A percentile compares a stretch with the other conserved stretches of the same genome.
Evolutionary conservation across 495 filamentous ascomycete genomes (phyloP).

Genomic region (Hypoxylon subgilvum): DNA sequence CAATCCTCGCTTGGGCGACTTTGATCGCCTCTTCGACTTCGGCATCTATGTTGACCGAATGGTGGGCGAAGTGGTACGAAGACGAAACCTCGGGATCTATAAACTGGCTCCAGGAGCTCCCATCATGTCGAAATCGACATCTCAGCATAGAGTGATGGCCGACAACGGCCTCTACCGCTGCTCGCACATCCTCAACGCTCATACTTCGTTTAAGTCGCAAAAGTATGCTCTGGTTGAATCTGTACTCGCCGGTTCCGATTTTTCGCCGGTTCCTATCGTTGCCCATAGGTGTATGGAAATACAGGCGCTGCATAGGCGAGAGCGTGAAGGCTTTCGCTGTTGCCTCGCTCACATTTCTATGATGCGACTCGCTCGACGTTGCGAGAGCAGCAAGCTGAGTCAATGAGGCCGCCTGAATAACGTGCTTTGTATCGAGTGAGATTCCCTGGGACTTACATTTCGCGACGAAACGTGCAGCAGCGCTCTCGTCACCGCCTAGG

Average conservation of each 20-base stretch:
- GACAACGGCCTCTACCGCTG: constrained; percentile 64
- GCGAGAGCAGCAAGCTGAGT: constrained; percentile 47
- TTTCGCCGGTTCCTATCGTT: constrained; percentile 43
- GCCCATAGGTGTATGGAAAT: constrained; percentile 63
- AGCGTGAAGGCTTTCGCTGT: constrained; percentile 63
- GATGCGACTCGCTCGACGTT: constrained; percentile 11
- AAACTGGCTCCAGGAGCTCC: constrained; percentile 51
- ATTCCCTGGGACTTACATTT: constrained; percentile 51
- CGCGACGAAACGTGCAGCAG: constrained; percentile 47
- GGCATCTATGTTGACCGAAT: constrained; percentile 42
- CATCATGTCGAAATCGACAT: constrained; percentile 59
- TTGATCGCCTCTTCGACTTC: constrained; percentile 50
- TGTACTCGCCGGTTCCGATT: constrained; percentile 61
- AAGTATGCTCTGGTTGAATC: constrained; percentile 76
- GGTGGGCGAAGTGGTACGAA: constrained; percentile 49
- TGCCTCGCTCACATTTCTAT: constrained; percentile 36
- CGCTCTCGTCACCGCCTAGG: constrained; percentile 54
- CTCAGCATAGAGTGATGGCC: constrained; percentile 76
- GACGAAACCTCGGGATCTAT: constrained; percentile 46
- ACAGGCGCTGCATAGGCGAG: constrained; percentile 74
- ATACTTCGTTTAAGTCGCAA: constrained; percentile 61
- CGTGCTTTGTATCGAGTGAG: constrained; percentile 38
- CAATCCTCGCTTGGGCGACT: constrained; percentile 47
- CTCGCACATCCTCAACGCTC: constrained; percentile 53
- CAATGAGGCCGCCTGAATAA: constrained; percentile 32